Evolutionary conservation across 495 filamentous ascomycete genomes (phyloP).

Genomic region (Hypoxylon crocopeplum): DNA sequence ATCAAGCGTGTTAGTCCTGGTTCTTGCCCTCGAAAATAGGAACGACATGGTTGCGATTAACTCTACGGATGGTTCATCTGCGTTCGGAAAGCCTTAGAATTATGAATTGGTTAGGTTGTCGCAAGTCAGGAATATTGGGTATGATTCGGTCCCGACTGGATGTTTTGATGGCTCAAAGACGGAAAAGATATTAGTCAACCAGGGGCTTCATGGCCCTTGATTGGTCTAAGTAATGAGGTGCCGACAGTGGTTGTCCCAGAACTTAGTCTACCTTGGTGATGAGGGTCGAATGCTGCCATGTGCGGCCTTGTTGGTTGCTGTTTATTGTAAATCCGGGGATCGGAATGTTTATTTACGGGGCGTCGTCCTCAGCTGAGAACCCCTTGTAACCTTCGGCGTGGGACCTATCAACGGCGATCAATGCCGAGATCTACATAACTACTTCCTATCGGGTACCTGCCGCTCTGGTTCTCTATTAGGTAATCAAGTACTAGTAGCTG

Average conservation of each 20-base stretch:
- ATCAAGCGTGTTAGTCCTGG: conserved; percentile 59
- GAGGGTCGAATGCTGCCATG: conserved; percentile 25
- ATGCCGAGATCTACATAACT: no score
- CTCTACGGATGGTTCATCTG: conserved; percentile 11
- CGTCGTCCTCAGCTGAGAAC: conserved; percentile 14
- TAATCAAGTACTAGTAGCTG: no score
- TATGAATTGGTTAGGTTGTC: not conserved
- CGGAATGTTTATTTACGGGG: conserved; percentile 42
- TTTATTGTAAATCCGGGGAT: conserved; percentile 39
- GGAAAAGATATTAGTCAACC: conserved; percentile 10
- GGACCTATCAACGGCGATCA: conserved; percentile 1
- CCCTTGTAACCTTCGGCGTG: not conserved
- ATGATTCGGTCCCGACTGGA: not conserved
- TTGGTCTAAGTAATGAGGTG: not conserved
- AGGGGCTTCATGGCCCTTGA: conserved; percentile 10
- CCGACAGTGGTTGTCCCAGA: conserved; percentile 15
- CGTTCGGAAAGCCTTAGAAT: not conserved
- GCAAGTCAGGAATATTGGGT: conserved; percentile 6
- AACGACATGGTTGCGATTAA: conserved; percentile 74
- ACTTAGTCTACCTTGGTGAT: conserved; percentile 18
- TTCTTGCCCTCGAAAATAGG: conserved; percentile 79
- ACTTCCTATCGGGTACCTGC: no score
- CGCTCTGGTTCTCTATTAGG: no score
- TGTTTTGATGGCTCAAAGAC: no score
- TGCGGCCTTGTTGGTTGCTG: conserved; percentile 31